Evolutionary conservation across 2,329 filamentous ascomycete species (phyloP).

Genomic region (Botrytis pseudocinerea): DNA sequence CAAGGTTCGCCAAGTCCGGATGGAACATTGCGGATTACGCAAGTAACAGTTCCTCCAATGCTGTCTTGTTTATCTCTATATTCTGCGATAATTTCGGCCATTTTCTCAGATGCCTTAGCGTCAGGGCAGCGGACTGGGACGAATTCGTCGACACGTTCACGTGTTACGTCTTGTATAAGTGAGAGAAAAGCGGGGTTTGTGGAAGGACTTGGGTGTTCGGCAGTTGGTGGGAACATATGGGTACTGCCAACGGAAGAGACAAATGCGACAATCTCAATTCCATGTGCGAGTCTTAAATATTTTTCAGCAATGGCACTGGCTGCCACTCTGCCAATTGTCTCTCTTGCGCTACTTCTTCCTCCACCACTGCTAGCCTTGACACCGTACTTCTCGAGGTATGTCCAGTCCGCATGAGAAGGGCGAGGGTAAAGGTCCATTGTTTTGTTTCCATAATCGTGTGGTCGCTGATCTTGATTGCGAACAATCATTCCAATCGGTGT

Average conservation of each 20-base stretch:
- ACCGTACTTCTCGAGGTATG: conserved; percentile 96
- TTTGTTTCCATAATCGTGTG: conserved; percentile 83
- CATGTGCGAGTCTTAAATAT: conserved; percentile 77
- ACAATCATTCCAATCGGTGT: conserved; percentile 88
- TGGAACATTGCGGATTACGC: conserved; percentile 84
- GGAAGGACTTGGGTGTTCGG: conserved; percentile 65
- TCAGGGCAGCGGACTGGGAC: conserved; percentile 88
- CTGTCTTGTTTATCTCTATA: conserved; percentile 80
- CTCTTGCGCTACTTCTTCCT: conserved; percentile 85
- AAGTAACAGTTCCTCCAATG: conserved; percentile 93
- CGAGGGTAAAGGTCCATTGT: conserved; percentile 92
- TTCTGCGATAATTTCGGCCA: conserved; percentile 77
- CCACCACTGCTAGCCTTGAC: conserved; percentile 89
- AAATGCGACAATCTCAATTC: conserved; percentile 89
- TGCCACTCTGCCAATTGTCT: conserved; percentile 91
- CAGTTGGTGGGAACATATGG: conserved; percentile 72
- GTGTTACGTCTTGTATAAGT: conserved; percentile 70
- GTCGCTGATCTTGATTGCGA: conserved; percentile 88
- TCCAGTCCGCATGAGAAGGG: conserved; percentile 93
- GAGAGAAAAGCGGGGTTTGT: conserved; percentile 78
- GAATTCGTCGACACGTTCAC: conserved; percentile 76
- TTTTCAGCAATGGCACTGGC: conserved; percentile 93
- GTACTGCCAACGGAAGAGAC: conserved; percentile 80
- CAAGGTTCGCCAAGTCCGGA: conserved; percentile 87
- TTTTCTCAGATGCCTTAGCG: conserved; percentile 60